Conservation (phyloP, 768 basidiomycete genomes). For the Mycena alexandri region DNA sequence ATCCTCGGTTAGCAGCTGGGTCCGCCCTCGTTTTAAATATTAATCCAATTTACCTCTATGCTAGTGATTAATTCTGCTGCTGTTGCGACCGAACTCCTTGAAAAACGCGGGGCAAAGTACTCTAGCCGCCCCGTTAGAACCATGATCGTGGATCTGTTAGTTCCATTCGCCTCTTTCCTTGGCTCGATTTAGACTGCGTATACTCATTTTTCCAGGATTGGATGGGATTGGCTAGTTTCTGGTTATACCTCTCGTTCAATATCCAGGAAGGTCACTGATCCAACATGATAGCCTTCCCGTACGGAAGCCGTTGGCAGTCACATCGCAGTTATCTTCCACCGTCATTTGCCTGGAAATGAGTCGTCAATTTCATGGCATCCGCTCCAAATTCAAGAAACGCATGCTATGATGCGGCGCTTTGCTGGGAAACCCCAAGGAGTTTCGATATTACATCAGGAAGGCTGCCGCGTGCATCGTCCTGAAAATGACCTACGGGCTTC, state of each 20-base stretch:
- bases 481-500: constrained; percentile 56
- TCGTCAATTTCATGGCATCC: constrained; percentile 27
- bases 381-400: constrained; percentile 50
- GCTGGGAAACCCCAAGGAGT: constrained; percentile 51
- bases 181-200: no score
- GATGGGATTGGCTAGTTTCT: constrained; percentile 62
- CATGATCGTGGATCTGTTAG: constrained; percentile 60
- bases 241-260: constrained; percentile 8
- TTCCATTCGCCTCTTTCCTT: constrained; percentile 17
- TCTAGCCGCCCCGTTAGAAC: constrained; percentile 57
- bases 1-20: constrained; percentile 44
- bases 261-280: neutral
- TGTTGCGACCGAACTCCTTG: constrained; percentile 58
- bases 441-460: constrained; percentile 52
- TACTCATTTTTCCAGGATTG: constrained; percentile 50
- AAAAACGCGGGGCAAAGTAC: constrained; percentile 59
- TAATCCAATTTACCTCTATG: neutral
- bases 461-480: constrained; percentile 55
- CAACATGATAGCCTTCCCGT: constrained; percentile 41
- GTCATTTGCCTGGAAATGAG: constrained; percentile 38
- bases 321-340: constrained; percentile 53
- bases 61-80: constrained; percentile 57
- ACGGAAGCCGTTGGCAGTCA: constrained; percentile 50
- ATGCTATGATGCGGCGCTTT: constrained; percentile 54
- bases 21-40: neutral